Conservation (phyloP, 768 basidiomycete genomes). For the Psilocybe cubensis region DNA sequence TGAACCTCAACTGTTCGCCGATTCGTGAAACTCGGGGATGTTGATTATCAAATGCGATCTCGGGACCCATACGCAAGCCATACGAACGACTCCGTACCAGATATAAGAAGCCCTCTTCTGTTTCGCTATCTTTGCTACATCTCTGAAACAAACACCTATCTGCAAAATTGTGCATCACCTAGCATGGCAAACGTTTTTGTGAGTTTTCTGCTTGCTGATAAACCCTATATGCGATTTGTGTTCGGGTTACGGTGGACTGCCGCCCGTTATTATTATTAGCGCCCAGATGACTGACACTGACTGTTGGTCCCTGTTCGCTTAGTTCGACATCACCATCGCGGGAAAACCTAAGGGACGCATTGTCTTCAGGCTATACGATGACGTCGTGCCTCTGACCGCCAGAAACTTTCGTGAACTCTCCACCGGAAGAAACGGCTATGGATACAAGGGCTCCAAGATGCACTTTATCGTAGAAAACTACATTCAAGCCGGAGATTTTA, state of each 20-base stretch:
- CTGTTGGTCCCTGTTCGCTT: background rate
- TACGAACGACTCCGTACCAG: background rate
- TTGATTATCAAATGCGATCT: constrained; percentile 1
- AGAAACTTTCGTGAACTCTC: constrained; percentile 90
- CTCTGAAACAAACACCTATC: constrained; percentile 5
- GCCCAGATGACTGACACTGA: background rate
- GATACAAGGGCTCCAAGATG: constrained; percentile 71
- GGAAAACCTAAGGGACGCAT: constrained; percentile 53
- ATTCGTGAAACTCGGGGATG: background rate
- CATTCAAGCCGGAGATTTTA: constrained; percentile 93
- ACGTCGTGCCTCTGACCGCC: constrained; percentile 73
- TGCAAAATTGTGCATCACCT: constrained; percentile 14
- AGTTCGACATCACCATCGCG: constrained; percentile 73
- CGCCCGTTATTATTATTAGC: background rate
- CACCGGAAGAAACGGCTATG: constrained; percentile 73
- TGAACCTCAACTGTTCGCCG: background rate
- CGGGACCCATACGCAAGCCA: background rate
- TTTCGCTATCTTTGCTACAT: background rate
- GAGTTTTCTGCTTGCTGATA: constrained; percentile 2
- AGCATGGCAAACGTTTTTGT: constrained; percentile 36
- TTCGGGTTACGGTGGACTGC: background rate
- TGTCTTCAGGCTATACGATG: constrained; percentile 86
- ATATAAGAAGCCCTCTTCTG: constrained; percentile 4
- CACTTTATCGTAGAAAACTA: constrained; percentile 85
- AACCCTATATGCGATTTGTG: background rate